Conservation (phyloP, 2,329 filamentous ascomycete species). For the Fusarium pseudoanthophilum region DNA sequence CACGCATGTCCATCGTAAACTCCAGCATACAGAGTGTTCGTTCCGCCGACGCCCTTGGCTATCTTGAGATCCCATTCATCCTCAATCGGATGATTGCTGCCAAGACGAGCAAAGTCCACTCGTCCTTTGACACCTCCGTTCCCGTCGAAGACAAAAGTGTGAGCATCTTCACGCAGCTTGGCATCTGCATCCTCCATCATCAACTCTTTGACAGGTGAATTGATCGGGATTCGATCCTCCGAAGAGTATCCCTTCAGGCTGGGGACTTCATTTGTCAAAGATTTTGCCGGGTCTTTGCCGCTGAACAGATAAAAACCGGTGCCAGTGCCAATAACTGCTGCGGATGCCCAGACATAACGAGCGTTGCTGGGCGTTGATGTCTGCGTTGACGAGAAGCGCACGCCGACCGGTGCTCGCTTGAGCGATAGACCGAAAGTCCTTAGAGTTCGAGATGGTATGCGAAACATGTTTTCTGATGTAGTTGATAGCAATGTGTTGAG, state of each 20-base stretch:
- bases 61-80: slow-evolving; percentile 50
- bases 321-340: slow-evolving; percentile 16
- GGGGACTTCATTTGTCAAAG: slow-evolving; percentile 6
- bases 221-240: slow-evolving; percentile 37
- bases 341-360: slow-evolving; percentile 14
- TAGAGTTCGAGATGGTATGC: neutral
- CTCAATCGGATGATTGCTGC: slow-evolving; percentile 52
- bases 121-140: slow-evolving; percentile 43
- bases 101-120: slow-evolving; percentile 49
- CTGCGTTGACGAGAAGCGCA: slow-evolving; percentile 30
- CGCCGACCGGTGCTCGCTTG: slow-evolving; percentile 1
- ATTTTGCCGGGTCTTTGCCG: neutral
- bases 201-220: slow-evolving; percentile 44
- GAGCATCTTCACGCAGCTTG: slow-evolving; percentile 46
- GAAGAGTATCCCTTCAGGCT: slow-evolving; percentile 16
- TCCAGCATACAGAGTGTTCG: slow-evolving; percentile 48
- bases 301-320: slow-evolving; percentile 20
- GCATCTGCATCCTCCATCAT: slow-evolving; percentile 45
- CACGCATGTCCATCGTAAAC: slow-evolving; percentile 63
- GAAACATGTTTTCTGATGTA: slow-evolving; percentile 28
- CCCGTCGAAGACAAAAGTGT: slow-evolving; percentile 46
- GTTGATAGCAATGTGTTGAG: neutral
- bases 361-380: neutral
- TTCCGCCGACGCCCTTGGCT: slow-evolving; percentile 46
- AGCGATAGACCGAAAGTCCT: neutral